phyloP scores from a whole-genome alignment of 75 land plant genomes.

The Adiantum capillusveneris region DNA sequence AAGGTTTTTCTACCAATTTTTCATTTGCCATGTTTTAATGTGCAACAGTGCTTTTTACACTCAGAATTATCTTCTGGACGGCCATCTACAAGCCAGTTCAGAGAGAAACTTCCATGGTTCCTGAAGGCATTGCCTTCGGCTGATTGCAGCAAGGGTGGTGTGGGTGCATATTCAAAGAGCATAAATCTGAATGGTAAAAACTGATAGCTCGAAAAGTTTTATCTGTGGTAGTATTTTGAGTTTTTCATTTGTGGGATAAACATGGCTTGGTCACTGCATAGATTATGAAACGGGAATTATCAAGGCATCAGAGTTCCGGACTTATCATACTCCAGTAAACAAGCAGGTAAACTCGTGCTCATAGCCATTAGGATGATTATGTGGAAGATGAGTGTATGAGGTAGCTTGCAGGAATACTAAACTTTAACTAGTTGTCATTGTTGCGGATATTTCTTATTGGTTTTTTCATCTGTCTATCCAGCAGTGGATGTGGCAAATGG shows the following conservation, averaged over 20 bases:
- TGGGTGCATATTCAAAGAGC: constrained; percentile 81
- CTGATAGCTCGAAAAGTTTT: too few species aligned
- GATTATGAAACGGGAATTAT: constrained; percentile 73
- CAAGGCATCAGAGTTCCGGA: constrained; percentile 81
- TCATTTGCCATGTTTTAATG: background rate
- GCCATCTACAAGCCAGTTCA: constrained; percentile 78
- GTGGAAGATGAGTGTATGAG: too few species aligned
- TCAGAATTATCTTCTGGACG: constrained; percentile 69
- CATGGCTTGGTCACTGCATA: too few species aligned
- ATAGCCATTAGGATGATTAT: too few species aligned
- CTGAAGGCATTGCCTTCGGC: constrained; percentile 84
- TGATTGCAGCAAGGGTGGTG: constrained; percentile 95
- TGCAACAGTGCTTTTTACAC: constrained; percentile 67
- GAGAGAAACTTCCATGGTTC: constrained; percentile 94
- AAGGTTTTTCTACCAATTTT: too few species aligned
- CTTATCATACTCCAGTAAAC: constrained; percentile 91
- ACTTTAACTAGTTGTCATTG: too few species aligned
- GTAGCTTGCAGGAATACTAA: too few species aligned
- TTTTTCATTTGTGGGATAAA: too few species aligned
- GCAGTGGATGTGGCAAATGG: too few species aligned
- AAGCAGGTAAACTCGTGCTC: constrained; percentile 49
- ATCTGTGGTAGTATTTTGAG: too few species aligned
- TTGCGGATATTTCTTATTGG: too few species aligned
- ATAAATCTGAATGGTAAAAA: constrained; percentile 55
- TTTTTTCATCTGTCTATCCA: too few species aligned